A percentile compares a stretch with the other conserved stretches of the same genome.
Conservation (phyloP, 2,329 filamentous ascomycete genomes). For the Chaetomium olivaceum region DNA sequence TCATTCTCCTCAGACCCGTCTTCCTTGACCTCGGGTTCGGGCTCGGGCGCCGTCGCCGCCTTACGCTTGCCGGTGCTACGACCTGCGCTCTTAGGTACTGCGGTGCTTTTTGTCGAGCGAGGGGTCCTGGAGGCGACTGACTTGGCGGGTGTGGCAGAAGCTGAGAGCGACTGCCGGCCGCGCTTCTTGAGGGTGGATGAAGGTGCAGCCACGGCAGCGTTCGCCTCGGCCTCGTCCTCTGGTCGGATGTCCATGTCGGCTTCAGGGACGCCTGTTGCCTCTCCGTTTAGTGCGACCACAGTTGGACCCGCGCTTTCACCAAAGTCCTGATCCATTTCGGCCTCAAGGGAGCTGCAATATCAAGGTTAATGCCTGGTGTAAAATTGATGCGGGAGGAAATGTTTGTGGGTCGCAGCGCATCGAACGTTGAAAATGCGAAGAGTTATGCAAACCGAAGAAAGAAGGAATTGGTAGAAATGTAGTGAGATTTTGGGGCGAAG, state of each 20-base stretch:
- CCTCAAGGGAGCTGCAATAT: conserved; percentile 19
- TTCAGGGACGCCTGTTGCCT: conserved; percentile 8
- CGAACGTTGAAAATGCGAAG: background rate
- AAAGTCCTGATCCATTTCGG: conserved; percentile 5
- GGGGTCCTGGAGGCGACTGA: conserved; percentile 20
- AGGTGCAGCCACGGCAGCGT: background rate
- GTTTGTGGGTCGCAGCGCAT: background rate
- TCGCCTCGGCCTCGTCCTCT: conserved; percentile 7
- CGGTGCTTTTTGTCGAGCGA: conserved; percentile 23
- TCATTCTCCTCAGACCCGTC: conserved; percentile 14
- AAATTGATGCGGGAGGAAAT: no score
- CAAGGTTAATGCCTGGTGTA: conserved; percentile 8
- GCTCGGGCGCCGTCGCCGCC: conserved; percentile 25
- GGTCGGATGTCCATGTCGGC: conserved; percentile 19
- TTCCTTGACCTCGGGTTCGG: conserved; percentile 17
- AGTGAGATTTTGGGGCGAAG: background rate
- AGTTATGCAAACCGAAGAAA: no score
- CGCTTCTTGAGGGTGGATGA: no score
- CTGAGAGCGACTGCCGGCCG: conserved; percentile 30
- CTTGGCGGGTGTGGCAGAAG: conserved; percentile 28
- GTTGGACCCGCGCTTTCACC: conserved; percentile 15
- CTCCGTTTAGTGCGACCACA: conserved; percentile 23
- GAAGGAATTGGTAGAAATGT: background rate
- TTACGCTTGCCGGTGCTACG: conserved; percentile 34
- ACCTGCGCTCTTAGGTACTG: conserved; percentile 22